Percentiles rank a stretch among this genome's conserved stretches.
Evolutionary conservation across 495 filamentous ascomycete genomes (phyloP).

Genomic region (Schizothecium vesticola): DNA sequence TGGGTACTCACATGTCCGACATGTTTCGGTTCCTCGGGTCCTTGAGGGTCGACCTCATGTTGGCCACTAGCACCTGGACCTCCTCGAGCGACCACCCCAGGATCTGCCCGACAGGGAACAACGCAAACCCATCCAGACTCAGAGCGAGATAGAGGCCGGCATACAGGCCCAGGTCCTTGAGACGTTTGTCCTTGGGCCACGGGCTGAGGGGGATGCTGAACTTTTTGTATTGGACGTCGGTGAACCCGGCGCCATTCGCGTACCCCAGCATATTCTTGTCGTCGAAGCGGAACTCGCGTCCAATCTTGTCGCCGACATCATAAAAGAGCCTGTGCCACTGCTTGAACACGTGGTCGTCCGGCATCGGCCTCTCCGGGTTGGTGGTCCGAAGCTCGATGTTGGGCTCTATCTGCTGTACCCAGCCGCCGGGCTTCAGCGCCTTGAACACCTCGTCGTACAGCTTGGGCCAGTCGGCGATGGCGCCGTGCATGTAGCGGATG

Average conservation of each 20-base stretch:
- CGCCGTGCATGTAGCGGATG: constrained; percentile 45
- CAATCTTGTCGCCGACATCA: constrained; percentile 3
- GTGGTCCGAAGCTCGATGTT: constrained; percentile 20
- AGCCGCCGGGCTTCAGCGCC: constrained; percentile 20
- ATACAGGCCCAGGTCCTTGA: not conserved
- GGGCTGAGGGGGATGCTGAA: not conserved
- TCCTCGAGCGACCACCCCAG: constrained; percentile 6
- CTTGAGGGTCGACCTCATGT: not conserved
- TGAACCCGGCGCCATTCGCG: not conserved
- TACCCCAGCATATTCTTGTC: constrained; percentile 7
- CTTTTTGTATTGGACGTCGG: not conserved
- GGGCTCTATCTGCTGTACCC: constrained; percentile 13
- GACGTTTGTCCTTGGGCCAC: constrained; percentile 3
- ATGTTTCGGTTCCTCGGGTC: not conserved
- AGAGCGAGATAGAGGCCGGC: constrained; percentile 2
- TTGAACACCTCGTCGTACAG: constrained; percentile 33
- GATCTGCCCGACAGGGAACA: constrained; percentile 7
- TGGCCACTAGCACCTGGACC: not conserved
- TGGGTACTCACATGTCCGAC: not conserved
- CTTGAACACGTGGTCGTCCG: constrained; percentile 1
- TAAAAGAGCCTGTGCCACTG: constrained; percentile 6
- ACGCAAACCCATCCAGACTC: constrained; percentile 12
- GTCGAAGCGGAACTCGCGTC: not conserved
- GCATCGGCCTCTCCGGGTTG: constrained; percentile 1
- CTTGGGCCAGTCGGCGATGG: constrained; percentile 48